A percentile compares a stretch with the other conserved stretches of the same genome.
phyloP scores from a whole-genome alignment of 2,329 filamentous ascomycete genomes.

The Diplodia corticola region DNA sequence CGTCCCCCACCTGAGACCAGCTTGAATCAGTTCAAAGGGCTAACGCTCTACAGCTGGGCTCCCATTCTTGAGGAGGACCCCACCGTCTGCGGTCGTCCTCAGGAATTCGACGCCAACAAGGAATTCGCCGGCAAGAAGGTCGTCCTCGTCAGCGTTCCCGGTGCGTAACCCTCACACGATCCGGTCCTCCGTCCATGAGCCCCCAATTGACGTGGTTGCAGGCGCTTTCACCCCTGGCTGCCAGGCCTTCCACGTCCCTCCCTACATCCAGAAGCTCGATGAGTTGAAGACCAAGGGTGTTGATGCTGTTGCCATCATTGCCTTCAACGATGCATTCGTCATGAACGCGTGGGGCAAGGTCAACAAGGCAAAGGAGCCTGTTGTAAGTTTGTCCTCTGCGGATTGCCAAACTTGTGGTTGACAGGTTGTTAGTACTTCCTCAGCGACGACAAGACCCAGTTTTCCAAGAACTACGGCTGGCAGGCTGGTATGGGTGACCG shows the following conservation, averaged over 20 bases:
- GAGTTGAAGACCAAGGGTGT: constrained; percentile 78
- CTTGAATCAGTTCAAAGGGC: background rate
- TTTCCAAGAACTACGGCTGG: constrained; percentile 80
- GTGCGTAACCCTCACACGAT: constrained; percentile 38
- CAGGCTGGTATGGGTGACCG: constrained; percentile 65
- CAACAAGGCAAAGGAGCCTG: constrained; percentile 71
- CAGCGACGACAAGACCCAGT: constrained; percentile 69
- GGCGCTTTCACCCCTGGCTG: constrained; percentile 87
- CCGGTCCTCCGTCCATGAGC: background rate
- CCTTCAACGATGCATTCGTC: constrained; percentile 82
- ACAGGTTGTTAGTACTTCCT: constrained; percentile 63
- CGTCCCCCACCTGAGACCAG: background rate
- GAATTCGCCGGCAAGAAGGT: constrained; percentile 71
- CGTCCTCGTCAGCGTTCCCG: constrained; percentile 67
- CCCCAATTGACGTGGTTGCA: constrained; percentile 28
- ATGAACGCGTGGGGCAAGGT: constrained; percentile 92
- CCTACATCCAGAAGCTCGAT: constrained; percentile 71
- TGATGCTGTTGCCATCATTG: constrained; percentile 77
- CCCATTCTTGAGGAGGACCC: constrained; percentile 72
- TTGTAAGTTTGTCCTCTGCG: constrained; percentile 46
- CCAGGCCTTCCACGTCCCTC: constrained; percentile 76
- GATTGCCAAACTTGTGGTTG: background rate
- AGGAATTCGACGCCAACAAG: constrained; percentile 77
- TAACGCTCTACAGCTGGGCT: constrained; percentile 62
- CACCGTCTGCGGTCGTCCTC: constrained; percentile 74